Evolutionary conservation across 2,329 filamentous ascomycete species (phyloP), one percentile per base, ranked within the genome.

Genomic region (Diaporthe citri): DNA sequence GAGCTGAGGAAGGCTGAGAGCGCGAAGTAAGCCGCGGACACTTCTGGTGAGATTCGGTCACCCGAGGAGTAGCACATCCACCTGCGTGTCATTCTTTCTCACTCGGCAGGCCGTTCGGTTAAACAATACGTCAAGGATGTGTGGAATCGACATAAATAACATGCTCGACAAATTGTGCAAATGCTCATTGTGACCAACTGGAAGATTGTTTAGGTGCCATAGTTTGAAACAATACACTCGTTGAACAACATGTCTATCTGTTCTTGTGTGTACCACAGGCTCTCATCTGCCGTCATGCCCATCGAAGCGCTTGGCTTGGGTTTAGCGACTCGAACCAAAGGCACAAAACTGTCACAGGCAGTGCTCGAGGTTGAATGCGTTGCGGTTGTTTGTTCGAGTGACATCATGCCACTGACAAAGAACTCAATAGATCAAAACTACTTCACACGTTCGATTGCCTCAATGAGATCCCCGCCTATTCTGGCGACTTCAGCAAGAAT

Each of bases 1-100:
- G 94, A 97, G 51, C 85, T 91, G 79, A 92, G 95, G 79, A 93
- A 94, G 90, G 90, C 90, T 80, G 90, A 97, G 88, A 95, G 95
- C 80, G 89, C 88, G n/a, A 85, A 90, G 83, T 91, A 85, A 81
- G 22, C 64, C 31, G 5, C 12, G 22, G 31, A 20, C 13, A 39
- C 7, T 25, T n/a, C n/a, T n/a, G 15, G 6, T 12, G n/a, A 25
- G 22, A 2, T 25, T n/a, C 15, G 17, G 34, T n/a, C n/a, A 22
- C 22, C 25, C 10, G 4, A 39, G 46, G n/a, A 52, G 46, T 31
- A 36, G 46, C 48, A 55, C 48, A 46, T 25, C 3, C 34, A 28
- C 64, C 34, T 41, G 31, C 25, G 34, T 41, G 34, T 41, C 64
- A 55, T 31, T 69, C 64, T 28, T 55, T 69, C 48, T 55, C 34